Conservation (phyloP, 768 basidiomycete genomes). For the Mycena filopes region DNA sequence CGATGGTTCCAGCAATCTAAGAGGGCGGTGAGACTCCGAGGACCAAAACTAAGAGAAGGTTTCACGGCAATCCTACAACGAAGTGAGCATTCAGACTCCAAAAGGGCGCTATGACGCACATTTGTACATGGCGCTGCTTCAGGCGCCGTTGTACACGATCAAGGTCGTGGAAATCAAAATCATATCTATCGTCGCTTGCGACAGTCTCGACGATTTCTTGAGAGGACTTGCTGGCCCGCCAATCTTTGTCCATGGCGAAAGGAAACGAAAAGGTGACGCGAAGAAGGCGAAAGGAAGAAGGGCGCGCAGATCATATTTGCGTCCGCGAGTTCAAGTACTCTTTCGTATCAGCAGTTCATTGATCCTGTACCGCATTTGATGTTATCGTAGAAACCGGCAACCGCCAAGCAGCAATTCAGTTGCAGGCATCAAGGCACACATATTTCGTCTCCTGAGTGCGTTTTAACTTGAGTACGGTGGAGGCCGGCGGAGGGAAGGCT, state of each 20-base stretch:
- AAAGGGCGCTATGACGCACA: slow-evolving; percentile 51
- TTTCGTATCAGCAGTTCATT: slow-evolving; percentile 3
- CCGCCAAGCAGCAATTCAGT: no score
- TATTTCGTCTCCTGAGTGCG: no score
- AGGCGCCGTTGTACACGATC: slow-evolving; percentile 79
- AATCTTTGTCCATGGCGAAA: slow-evolving; percentile 30
- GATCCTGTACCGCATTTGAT: no score
- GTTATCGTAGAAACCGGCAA: no score
- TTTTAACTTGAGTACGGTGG: no score
- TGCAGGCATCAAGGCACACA: no score
- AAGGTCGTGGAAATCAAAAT: slow-evolving; percentile 69
- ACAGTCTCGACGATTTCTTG: slow-evolving; percentile 34
- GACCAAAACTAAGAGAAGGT: not conserved
- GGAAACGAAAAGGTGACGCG: slow-evolving; percentile 7
- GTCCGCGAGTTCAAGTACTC: slow-evolving; percentile 5
- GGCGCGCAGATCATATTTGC: slow-evolving; percentile 22
- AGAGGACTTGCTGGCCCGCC: slow-evolving; percentile 35
- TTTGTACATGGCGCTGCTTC: slow-evolving; percentile 84
- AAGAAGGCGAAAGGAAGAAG: slow-evolving; percentile 19
- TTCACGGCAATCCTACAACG: slow-evolving; percentile 69
- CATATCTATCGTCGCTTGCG: slow-evolving; percentile 44
- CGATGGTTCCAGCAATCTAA: slow-evolving; percentile 80
- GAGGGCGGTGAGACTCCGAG: not conserved
- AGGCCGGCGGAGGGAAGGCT: no score
- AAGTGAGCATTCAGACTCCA: slow-evolving; percentile 1